Evolutionary conservation across 179 eudicot species (phyloP), one percentile per base, ranked within the genome.

Genomic region (Patellifolia procumbens): DNA sequence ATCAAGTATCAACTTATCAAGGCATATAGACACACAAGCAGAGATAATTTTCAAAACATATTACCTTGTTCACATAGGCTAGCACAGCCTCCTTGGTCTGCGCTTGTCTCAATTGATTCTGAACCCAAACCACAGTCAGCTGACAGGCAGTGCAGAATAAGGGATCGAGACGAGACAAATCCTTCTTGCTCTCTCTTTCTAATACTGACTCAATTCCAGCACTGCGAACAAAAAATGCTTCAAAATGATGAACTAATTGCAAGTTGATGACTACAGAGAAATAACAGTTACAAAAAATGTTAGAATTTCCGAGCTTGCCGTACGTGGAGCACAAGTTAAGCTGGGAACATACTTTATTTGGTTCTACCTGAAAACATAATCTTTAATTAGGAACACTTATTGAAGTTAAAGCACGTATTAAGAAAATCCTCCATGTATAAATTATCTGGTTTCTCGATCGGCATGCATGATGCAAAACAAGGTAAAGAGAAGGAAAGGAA

Each of bases 41-140:
- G 56, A 22, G 52, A 13, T 65, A 29, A 26, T 45, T n/a, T 48
- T 5, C 17, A 9, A 45, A 59, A 15, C 43, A 53, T 20, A 62
- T 82, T 72, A 91, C 97, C 93, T 88, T 83, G 75, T 85, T 72
- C 64, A 89, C 91, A 73, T 92, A 91, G 42, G 75, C 59, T 5
- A 92, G 81, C 61, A 91, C 89, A 70, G 62, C 76, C 49, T 92
- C 97, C 81, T 92, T 92, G 52, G 87, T 83, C 67, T 58, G 70
- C 12, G 83, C 68, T 32, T 87, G 87, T 72, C 73, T 85, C 83
- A 92, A 80, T 79, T 91, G 90, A 76, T 82, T 88, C 68, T 78
- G 90, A 71, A 89, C 72, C 97, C 97, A 92, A 79, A 84, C 82
- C 60, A 92, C 97, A 76, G 87, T 77, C 97, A 91, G 82, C 84